These are phyloP conservation scores for Colletotrichum sp. DNA, from an alignment of 2,329 filamentous ascomycete species.

Conservation along the genomic window DNA sequence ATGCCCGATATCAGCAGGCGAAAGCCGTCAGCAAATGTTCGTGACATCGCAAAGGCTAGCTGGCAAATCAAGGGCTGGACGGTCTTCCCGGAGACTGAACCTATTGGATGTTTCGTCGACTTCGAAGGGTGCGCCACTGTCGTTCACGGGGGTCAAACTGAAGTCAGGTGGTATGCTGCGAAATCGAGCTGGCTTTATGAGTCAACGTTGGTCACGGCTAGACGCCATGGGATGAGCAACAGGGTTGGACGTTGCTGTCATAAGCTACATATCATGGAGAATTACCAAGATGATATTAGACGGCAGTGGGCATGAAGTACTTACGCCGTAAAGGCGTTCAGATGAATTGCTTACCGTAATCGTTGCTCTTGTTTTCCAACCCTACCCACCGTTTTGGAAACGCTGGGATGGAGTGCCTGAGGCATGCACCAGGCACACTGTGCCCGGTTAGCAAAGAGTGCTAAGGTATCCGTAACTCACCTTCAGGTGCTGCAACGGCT, in stretches of 20 bases:
- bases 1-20: background rate
- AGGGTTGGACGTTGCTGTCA: background rate
- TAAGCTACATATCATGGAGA: background rate
- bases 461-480: too few species aligned
- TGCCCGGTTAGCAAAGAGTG: too few species aligned
- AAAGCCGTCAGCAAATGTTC: background rate
- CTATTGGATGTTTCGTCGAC: background rate
- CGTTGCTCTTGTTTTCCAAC: too few species aligned
- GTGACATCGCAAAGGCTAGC: background rate
- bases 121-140: background rate
- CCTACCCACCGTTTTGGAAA: background rate
- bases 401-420: background rate
- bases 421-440: background rate
- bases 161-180: background rate
- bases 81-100: background rate
- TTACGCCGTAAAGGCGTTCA: background rate
- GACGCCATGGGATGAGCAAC: background rate
- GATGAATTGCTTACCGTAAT: background rate
- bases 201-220: background rate
- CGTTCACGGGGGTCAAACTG: background rate
- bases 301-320: background rate
- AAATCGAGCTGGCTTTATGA: background rate
- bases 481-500: background rate
- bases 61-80: background rate
- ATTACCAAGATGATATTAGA: background rate